Evolutionary conservation across 2,329 filamentous ascomycete genomes (phyloP).

Genomic region (Teratosphaeria pseudoeucalypti): DNA sequence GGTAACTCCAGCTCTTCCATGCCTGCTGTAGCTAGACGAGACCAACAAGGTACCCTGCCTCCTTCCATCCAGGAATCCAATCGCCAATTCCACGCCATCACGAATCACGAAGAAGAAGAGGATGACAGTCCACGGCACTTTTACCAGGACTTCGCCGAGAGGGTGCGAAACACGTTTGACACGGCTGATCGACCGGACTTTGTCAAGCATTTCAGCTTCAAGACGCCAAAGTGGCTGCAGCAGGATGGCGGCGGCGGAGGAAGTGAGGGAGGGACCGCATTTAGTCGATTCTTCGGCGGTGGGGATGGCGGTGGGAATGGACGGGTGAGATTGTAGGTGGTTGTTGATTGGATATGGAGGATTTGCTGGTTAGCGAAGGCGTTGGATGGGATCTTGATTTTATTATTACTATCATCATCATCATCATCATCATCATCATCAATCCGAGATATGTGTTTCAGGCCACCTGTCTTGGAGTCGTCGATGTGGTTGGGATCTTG

Average conservation of each 20-base stretch:
- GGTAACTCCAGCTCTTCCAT: slow-evolving; percentile 1
- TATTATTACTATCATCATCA: too few relatives aligned
- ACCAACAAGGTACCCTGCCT: slow-evolving; percentile 3
- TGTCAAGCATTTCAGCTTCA: slow-evolving; percentile 57
- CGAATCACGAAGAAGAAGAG: slow-evolving; percentile 33
- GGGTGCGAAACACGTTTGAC: slow-evolving; percentile 87
- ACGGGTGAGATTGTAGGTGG: neutral
- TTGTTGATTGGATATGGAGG: neutral
- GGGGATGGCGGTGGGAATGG: neutral
- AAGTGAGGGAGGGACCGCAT: neutral
- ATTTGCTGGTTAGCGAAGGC: neutral
- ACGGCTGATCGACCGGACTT: slow-evolving; percentile 71
- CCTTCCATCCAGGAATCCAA: slow-evolving; percentile 15
- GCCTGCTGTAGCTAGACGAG: neutral
- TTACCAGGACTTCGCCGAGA: slow-evolving; percentile 71
- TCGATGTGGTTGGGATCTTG: too few relatives aligned
- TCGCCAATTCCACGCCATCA: slow-evolving; percentile 22
- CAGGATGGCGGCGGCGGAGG: slow-evolving; percentile 26
- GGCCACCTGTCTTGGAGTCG: too few relatives aligned
- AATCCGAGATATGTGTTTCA: too few relatives aligned
- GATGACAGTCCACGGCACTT: slow-evolving; percentile 58
- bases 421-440: too few relatives aligned
- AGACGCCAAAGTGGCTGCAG: slow-evolving; percentile 73
- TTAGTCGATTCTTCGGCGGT: neutral
- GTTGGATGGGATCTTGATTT: neutral